Base-by-base conservation (phyloP, 2,329 filamentous ascomycete genomes). In the Ophiostoma populinum region DNA sequence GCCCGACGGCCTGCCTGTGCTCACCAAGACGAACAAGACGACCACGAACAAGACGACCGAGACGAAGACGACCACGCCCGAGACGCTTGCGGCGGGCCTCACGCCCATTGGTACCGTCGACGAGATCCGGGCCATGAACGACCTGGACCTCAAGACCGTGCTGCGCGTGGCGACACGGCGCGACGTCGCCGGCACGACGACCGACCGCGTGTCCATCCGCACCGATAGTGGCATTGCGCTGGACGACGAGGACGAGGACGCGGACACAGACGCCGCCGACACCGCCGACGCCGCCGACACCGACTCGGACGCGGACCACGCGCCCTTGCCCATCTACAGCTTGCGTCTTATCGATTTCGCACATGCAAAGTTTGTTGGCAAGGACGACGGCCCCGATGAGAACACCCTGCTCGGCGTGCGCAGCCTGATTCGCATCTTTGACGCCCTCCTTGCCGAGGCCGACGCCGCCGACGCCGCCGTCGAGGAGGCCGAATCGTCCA, bases 301-400 rank as follows among this genome's bases (percentile, higher is more conserved):
- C 5, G 17, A 20, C 5, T 15, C 29, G n/a, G 29, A 31, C 2
- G 19, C 7, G 2, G 67, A 72, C 3, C 58, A 63, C 34, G 50
- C 58, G 40, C 50, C 53, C 44, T 78, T 78, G 0, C 75, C 75
- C 46, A 70, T 92, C 28, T 82, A 78, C 48, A 68, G 73, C 10
- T 64, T 94, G 33, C 90, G 87, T 51, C 65, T 98, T 43, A 98
- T 98, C 46, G 90, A 98, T 54, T 98, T 98, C 63, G 90, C 90
- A 2, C 90, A 98, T 55, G 90, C 90, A 9, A 59, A 63, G 33
- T 95, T 79, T 75, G 78, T 73, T 1, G 79, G 81, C 0, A 82
- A 83, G 1, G 58, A 78, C 47, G 87, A 87, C 0, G 86, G 85
- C 0, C 77, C 80, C 0, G 90, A 98, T 52, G 77, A 92, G 56